Percentiles rank a stretch among this genome's conserved stretches.
Evolutionary conservation across 2,329 filamentous ascomycete genomes (phyloP).

Genomic region (Neobulgaria alba): DNA sequence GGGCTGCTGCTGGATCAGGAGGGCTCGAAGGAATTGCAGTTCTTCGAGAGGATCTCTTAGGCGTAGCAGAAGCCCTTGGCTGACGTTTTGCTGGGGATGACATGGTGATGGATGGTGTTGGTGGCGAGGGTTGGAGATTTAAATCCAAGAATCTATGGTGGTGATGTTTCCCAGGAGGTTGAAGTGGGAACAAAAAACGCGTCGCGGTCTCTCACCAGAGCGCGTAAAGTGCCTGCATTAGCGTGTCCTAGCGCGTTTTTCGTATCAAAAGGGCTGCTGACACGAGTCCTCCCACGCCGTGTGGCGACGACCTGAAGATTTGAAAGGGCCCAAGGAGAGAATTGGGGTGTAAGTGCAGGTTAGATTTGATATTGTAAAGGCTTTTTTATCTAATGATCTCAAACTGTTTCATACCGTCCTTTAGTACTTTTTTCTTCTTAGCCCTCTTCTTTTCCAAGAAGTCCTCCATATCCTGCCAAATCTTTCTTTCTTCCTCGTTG

Average conservation of each 20-base stretch:
- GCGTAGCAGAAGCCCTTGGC: conserved; percentile 47
- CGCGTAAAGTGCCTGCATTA: conserved; percentile 14
- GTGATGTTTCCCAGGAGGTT: conserved; percentile 1
- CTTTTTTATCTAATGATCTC: no score
- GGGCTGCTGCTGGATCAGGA: conserved; percentile 28
- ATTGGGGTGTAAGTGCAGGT: no score
- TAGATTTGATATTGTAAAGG: no score
- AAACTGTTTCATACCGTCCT: no score
- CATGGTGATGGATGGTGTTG: conserved; percentile 35
- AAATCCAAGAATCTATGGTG: not conserved
- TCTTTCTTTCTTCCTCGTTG: no score
- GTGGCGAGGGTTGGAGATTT: not conserved
- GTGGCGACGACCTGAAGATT: no score
- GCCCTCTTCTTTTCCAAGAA: no score
- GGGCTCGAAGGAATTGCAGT: conserved; percentile 44
- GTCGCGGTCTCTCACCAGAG: conserved; percentile 5
- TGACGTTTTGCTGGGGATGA: conserved; percentile 53
- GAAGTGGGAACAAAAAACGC: conserved; percentile 5
- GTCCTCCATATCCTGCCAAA: no score
- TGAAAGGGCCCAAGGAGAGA: no score
- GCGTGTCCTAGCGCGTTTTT: conserved; percentile 9
- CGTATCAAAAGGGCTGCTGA: not conserved
- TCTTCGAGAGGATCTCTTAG: conserved; percentile 47
- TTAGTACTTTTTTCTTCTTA: no score
- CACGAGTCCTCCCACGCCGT: not conserved